These are phyloP conservation scores for Rosa persica DNA, from an alignment of 306 rosid species.

Conservation along the genomic window DNA sequence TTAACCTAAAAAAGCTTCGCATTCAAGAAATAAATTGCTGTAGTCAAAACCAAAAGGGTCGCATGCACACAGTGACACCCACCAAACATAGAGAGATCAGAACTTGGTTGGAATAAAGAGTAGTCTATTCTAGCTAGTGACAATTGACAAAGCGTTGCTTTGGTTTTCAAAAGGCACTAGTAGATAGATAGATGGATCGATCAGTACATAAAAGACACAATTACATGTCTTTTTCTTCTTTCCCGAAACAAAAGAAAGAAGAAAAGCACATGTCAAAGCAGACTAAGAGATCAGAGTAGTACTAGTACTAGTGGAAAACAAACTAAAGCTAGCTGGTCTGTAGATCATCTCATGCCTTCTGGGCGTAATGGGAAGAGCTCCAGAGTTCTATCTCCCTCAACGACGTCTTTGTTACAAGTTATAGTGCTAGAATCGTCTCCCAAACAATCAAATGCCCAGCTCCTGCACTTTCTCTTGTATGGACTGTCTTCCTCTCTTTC, in stretches of 20 bases:
- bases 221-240: constrained; percentile 71
- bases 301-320: constrained; percentile 6
- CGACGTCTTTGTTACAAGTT: constrained; percentile 27
- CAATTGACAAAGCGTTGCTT: constrained; percentile 31
- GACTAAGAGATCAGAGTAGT: constrained; percentile 24
- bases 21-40: constrained; percentile 32
- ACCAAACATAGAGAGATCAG: constrained; percentile 28
- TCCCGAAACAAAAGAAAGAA: constrained; percentile 65
- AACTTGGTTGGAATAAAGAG: neutral
- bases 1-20: constrained; percentile 82
- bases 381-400: constrained; percentile 66
- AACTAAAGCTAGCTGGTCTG: neutral
- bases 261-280: constrained; percentile 34
- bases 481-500: constrained; percentile 70
- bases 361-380: constrained; percentile 95
- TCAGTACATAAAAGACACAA: constrained; percentile 47
- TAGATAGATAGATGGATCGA: neutral
- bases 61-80: constrained; percentile 26
- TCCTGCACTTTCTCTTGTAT: constrained; percentile 69
- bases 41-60: constrained; percentile 41
- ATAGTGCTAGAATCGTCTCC: constrained; percentile 32
- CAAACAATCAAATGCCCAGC: constrained; percentile 67
- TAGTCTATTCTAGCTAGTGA: constrained; percentile 11
- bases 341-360: constrained; percentile 59
- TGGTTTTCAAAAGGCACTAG: constrained; percentile 40